These are phyloP conservation scores for Penicillium verrucosum DNA, from an alignment of 2,329 filamentous ascomycete genomes.

Conservation along the genomic window DNA sequence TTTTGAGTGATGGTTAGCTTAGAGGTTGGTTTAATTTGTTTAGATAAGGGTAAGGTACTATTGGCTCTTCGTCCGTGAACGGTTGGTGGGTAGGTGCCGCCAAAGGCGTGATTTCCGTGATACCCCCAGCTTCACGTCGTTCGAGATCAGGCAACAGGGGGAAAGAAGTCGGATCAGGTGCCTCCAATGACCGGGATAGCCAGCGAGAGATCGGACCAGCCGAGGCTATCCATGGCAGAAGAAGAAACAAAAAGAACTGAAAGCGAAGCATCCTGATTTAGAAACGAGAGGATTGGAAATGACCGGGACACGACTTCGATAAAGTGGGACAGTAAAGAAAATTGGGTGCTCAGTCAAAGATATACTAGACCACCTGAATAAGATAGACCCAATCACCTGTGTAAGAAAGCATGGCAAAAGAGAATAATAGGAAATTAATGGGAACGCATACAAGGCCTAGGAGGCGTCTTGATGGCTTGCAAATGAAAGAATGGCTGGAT, in stretches of 20 bases:
- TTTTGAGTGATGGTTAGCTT: neutral
- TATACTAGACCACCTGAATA: constrained; percentile 1
- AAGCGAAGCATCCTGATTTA: constrained; percentile 18
- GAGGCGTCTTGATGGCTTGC: constrained; percentile 5
- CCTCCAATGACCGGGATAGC: neutral
- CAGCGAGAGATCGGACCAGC: constrained; percentile 29
- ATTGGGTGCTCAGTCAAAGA: neutral
- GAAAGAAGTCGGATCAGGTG: neutral
- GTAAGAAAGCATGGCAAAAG: neutral
- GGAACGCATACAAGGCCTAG: neutral
- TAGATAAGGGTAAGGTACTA: neutral
- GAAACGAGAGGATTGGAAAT: neutral
- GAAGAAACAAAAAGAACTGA: constrained; percentile 8
- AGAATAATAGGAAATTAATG: neutral
- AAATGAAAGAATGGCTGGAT: constrained; percentile 7
- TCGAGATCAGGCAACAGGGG: neutral
- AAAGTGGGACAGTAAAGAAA: neutral
- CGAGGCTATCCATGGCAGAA: constrained; percentile 19
- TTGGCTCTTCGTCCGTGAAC: neutral
- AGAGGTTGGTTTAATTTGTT: neutral
- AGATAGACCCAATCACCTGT: neutral
- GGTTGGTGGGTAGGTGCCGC: neutral
- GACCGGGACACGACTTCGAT: neutral
- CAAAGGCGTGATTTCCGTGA: neutral
- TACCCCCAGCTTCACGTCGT: neutral